Conservation (phyloP, 1,284 basidiomycete species). For the Ceratobasidium sp. region DNA sequence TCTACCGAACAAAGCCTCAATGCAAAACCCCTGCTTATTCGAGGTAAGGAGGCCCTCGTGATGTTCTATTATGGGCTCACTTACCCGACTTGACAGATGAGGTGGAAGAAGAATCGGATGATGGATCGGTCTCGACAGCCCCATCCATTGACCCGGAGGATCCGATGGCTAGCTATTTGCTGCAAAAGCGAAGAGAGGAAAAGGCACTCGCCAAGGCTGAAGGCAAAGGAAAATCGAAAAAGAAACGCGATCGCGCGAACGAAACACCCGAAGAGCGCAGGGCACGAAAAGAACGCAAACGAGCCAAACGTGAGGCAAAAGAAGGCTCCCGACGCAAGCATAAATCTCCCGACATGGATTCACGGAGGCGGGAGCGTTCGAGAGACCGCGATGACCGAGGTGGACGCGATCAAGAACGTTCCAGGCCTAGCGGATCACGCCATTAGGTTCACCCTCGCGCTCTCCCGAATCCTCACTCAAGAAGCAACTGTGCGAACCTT, state of each 20-base stretch:
- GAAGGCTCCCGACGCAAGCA: constrained; percentile 14
- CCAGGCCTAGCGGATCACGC: neutral
- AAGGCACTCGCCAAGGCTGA: constrained; percentile 69
- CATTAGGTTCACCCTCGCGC: neutral
- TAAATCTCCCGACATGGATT: neutral
- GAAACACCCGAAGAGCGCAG: constrained; percentile 83
- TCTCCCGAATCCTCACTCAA: neutral
- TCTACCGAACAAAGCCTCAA: constrained; percentile 87
- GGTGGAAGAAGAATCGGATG: constrained; percentile 57
- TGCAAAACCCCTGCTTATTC: constrained; percentile 80
- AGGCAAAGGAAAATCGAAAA: constrained; percentile 66
- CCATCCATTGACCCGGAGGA: constrained; percentile 93
- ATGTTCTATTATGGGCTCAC: constrained; percentile 41
- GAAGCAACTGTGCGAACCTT: neutral
- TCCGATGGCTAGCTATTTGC: constrained; percentile 94
- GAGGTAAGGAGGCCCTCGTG: constrained; percentile 64
- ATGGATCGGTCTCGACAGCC: constrained; percentile 69
- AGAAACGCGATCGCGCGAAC: constrained; percentile 67
- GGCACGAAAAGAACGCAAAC: constrained; percentile 68
- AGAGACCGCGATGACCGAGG: neutral
- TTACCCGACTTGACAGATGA: constrained; percentile 48
- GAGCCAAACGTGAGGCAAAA: constrained; percentile 46
- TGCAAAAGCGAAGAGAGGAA: constrained; percentile 76
- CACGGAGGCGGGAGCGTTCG: neutral
- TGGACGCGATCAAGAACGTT: neutral